Conservation (phyloP, 164 flowering plant genomes). For the Paratinospora sagittata region DNA sequence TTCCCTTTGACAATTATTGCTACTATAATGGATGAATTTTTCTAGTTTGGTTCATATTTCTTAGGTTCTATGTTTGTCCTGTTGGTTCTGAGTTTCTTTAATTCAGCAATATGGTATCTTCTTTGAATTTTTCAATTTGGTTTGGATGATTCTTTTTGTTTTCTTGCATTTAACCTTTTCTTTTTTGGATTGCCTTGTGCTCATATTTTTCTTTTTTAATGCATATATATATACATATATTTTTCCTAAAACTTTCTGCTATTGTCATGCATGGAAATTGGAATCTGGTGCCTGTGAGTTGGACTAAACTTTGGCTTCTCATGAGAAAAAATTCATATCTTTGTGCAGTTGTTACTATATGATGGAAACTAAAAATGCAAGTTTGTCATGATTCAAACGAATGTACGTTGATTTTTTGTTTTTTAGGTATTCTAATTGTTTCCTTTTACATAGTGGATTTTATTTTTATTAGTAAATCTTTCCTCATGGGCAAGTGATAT, state of each 20-base stretch:
- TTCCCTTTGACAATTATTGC: neutral
- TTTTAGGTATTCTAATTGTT: neutral
- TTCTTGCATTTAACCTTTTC: neutral
- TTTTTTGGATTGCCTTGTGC: neutral
- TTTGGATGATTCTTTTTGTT: neutral
- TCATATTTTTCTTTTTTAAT: neutral
- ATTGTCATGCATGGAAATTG: neutral
- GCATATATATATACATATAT: neutral
- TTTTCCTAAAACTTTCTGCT: neutral
- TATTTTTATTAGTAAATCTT: neutral
- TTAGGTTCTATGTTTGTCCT: neutral
- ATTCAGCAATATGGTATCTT: neutral
- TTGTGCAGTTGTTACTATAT: constrained; percentile 3
- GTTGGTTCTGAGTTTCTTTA: no score
- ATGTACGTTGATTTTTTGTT: neutral
- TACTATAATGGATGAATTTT: neutral
- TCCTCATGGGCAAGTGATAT: neutral
- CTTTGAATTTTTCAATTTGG: neutral
- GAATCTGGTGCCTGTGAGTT: constrained; percentile 1
- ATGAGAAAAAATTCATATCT: neutral
- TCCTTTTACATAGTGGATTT: neutral
- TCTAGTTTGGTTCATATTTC: neutral
- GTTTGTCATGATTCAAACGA: constrained; percentile 1
- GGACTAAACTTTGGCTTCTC: neutral
- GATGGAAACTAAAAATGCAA: constrained; percentile 5